Percentiles rank a stretch among this genome's conserved stretches.
phyloP scores from a whole-genome alignment of 306 rosid genomes.

The Hylodesmum podocarpum region DNA sequence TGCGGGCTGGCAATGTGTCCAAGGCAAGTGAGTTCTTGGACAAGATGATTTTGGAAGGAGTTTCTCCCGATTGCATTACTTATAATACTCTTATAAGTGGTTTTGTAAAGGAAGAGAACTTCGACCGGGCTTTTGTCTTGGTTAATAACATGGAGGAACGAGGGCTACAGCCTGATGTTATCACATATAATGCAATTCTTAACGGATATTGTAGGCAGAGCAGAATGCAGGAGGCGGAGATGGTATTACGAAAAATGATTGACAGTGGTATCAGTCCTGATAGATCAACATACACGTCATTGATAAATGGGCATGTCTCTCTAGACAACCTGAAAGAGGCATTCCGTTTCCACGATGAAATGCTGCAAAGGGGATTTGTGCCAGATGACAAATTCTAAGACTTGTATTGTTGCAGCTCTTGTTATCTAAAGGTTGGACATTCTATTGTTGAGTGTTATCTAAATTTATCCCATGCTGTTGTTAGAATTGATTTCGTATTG shows the following conservation, averaged over 20 bases:
- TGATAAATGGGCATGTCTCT: slow-evolving; percentile 84
- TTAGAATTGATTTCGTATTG: not conserved
- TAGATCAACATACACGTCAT: slow-evolving; percentile 66
- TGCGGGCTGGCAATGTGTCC: slow-evolving; percentile 57
- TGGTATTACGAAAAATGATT: slow-evolving; percentile 70
- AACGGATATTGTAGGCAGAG: slow-evolving; percentile 72
- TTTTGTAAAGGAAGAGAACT: slow-evolving; percentile 67
- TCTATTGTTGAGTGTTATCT: slow-evolving; percentile 14
- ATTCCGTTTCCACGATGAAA: slow-evolving; percentile 84
- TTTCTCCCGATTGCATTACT: slow-evolving; percentile 70
- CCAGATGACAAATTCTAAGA: slow-evolving; percentile 84
- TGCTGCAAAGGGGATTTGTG: slow-evolving; percentile 85
- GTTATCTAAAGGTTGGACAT: slow-evolving; percentile 36
- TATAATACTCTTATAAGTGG: slow-evolving; percentile 84
- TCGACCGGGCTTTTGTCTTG: slow-evolving; percentile 62
- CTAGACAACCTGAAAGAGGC: slow-evolving; percentile 84
- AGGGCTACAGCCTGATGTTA: slow-evolving; percentile 63
- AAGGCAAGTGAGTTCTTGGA: slow-evolving; percentile 62
- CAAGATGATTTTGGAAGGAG: slow-evolving; percentile 67
- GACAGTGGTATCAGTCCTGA: slow-evolving; percentile 76
- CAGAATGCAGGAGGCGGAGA: slow-evolving; percentile 78
- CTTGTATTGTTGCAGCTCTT: not conserved
- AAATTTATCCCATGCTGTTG: not conserved
- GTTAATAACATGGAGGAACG: slow-evolving; percentile 67
- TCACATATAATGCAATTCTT: slow-evolving; percentile 73